Evolutionary conservation across 2,329 filamentous ascomycete genomes (phyloP).

Genomic region (Aspergillus transmontanensis): DNA sequence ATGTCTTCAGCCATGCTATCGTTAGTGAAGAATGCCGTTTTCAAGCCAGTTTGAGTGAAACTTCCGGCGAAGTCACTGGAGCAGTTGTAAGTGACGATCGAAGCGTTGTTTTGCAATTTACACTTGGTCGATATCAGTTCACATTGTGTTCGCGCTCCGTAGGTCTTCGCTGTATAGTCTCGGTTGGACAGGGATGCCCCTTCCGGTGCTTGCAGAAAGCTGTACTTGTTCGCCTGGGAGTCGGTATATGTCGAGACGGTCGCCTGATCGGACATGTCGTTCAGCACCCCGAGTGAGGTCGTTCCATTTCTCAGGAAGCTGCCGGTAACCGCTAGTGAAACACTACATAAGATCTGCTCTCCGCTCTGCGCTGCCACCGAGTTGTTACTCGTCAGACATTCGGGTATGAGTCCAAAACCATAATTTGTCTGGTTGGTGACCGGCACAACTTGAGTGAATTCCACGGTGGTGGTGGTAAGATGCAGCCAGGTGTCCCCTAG

Average conservation of each 20-base stretch:
- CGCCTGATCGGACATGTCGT: background rate
- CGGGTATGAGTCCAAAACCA: constrained; percentile 5
- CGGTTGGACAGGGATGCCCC: background rate
- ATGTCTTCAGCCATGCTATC: background rate
- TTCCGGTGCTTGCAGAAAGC: background rate
- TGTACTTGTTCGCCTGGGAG: background rate
- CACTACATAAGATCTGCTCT: background rate
- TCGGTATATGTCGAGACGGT: background rate
- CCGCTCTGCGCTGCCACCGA: background rate
- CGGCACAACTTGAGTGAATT: constrained; percentile 14
- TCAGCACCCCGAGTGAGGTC: background rate
- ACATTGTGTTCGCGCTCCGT: constrained; percentile 22
- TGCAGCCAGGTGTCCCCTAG: constrained; percentile 30
- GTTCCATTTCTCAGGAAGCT: background rate
- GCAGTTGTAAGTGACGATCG: background rate
- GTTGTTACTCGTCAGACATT: constrained; percentile 3
- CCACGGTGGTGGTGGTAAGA: constrained; percentile 25
- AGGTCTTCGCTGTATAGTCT: constrained; percentile 23
- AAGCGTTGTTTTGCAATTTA: constrained; percentile 6
- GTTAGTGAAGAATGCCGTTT: background rate
- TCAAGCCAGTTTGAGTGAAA: background rate
- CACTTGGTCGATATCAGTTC: constrained; percentile 21
- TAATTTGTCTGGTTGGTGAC: background rate
- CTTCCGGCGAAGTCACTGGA: background rate
- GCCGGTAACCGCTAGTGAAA: background rate